phyloP scores from a whole-genome alignment of 257 asterid genomes.

The Dorcoceras hygrometricum region DNA sequence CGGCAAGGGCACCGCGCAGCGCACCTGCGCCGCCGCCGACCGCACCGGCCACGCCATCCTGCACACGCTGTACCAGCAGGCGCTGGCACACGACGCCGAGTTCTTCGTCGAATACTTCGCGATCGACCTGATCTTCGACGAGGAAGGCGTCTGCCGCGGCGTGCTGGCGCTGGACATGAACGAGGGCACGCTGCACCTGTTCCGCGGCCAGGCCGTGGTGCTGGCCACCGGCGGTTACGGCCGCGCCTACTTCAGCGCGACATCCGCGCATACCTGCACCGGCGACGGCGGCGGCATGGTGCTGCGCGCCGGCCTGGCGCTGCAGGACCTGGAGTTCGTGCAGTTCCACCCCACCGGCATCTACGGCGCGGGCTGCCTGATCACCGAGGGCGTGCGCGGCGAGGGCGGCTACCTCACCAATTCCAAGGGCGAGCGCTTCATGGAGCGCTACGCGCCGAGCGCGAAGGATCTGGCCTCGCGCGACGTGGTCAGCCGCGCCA shows the following conservation, averaged over 20 bases:
- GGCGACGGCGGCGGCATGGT: constrained; percentile 99
- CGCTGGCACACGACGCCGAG: constrained; percentile 92
- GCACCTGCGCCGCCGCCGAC: constrained; percentile 94
- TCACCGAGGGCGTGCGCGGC: constrained; percentile 95
- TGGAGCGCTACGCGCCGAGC: constrained; percentile 98
- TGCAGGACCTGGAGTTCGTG: constrained; percentile 94
- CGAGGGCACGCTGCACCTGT: constrained; percentile 89
- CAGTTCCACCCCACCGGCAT: constrained; percentile 98
- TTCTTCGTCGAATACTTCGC: constrained; percentile 96
- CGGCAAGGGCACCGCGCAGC: constrained; percentile 98
- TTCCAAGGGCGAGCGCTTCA: constrained; percentile 96
- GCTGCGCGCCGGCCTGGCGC: constrained; percentile 92
- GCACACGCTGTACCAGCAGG: constrained; percentile 97
- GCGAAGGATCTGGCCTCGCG: constrained; percentile 99
- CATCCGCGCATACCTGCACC: constrained; percentile 99
- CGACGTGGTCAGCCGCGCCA: constrained; percentile 94
- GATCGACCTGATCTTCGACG: constrained; percentile 73
- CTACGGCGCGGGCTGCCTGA: constrained; percentile 98
- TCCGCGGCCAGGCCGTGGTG: constrained; percentile 77
- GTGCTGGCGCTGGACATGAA: constrained; percentile 89
- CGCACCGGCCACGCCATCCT: constrained; percentile 96
- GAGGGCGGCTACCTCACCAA: constrained; percentile 97
- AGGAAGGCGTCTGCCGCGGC: constrained; percentile 26
- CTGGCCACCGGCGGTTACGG: constrained; percentile 99
- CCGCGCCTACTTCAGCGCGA: constrained; percentile 87